Conservation (phyloP, 257 asterid genomes). For the Nicotiana tabacum region DNA sequence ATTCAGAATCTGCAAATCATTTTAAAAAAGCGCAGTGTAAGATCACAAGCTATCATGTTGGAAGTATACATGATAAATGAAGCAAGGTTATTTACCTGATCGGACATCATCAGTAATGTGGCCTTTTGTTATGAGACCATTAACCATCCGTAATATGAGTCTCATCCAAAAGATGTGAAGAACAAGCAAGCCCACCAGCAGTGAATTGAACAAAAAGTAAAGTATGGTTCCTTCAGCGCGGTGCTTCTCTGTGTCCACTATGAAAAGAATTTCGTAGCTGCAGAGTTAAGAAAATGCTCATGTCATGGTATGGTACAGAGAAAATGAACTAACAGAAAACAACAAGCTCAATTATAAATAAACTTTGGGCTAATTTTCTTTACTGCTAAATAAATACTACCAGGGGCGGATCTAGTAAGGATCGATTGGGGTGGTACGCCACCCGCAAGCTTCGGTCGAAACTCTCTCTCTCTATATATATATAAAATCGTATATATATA, state of each 20-base stretch:
- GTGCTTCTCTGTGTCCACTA: conserved; percentile 1
- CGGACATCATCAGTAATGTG: conserved; percentile 26
- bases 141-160: conserved; percentile 19
- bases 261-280: conserved; percentile 24
- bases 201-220: conserved; percentile 22
- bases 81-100: conserved; percentile 21
- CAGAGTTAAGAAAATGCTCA: background rate
- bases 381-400: no score
- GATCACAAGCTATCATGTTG: background rate
- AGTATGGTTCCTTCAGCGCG: background rate
- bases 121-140: conserved; percentile 24
- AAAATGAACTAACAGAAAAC: no score
- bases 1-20: conserved; percentile 23
- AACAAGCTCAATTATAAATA: no score
- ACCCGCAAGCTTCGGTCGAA: no score
- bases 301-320: no score
- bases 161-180: conserved; percentile 28
- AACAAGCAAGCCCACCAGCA: conserved; percentile 23
- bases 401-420: no score
- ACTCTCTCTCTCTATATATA: no score
- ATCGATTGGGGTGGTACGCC: no score
- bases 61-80: background rate
- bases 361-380: no score
- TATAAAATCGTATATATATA: no score
- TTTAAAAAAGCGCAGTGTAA: background rate